Base-by-base conservation (phyloP, 805 yeast species). In the Debaryomyces hansenii region DNA sequence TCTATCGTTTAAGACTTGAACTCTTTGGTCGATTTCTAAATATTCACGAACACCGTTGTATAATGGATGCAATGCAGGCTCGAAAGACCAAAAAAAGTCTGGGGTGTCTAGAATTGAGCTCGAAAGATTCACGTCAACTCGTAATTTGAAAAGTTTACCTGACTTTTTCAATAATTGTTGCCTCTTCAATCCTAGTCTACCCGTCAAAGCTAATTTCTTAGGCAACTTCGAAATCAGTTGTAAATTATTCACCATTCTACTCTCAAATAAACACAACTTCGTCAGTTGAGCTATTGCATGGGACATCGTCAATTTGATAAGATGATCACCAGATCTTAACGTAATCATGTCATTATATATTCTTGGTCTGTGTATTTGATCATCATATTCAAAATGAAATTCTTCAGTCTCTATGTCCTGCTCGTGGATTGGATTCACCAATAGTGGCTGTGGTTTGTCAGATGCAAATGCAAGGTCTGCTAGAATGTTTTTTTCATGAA, bases 221-320 rank as follows among this genome's bases (percentile, higher is more conserved):
- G 99, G 99, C 29, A 94, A 74, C 59, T 84, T 84, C n/a, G 95
- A 85, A 31, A 92, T 92, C 53, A 90, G 85, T 49, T 83, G 85
- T 59, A 94, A 74, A 48, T 87, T 84, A 31, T 84, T 83, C 11
- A 92, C 87, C 84, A 94, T 90, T 55, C 96, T 76, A 35, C 96
- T 87, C 64, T 94, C 99, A 67, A 92, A 94, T 48, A 91, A 72
- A 35, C 96, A 87, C 28, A 94, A 69, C 63, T 91, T 94, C 1
- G 97, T 91, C 52, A 95, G 89, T 66, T 94, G 99, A 0, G 98
- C 97, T 51, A 94, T 89, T 1, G 98, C 96, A 66, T 94, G 96
- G 1, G 97, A 88, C 80, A 94, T 81, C 5, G 97, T 89, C 47
- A 94, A 72, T 61, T 94, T 94, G 56, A 90, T 89, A 59, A 92